A percentile compares a stretch with the other conserved stretches of the same genome.
Evolutionary conservation across 768 basidiomycete genomes (phyloP).

Genomic region (Ramaria sp.): DNA sequence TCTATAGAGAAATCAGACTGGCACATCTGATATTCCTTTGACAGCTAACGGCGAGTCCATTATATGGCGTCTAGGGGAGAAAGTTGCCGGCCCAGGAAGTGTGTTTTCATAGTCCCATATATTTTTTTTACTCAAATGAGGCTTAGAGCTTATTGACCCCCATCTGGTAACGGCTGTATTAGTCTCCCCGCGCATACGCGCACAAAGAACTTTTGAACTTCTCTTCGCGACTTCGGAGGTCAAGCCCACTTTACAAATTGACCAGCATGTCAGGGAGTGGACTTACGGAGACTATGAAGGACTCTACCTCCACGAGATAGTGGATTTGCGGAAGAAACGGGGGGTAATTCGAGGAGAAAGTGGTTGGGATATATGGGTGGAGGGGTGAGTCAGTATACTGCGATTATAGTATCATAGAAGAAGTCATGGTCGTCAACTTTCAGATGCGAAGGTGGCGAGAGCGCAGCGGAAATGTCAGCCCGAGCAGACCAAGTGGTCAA

Average conservation of each 20-base stretch:
- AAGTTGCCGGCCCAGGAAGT: slow-evolving; percentile 28
- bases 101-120: slow-evolving; percentile 7
- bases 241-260: slow-evolving; percentile 2
- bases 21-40: slow-evolving; percentile 31
- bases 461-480: slow-evolving; percentile 28
- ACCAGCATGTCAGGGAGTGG: slow-evolving; percentile 20
- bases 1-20: slow-evolving; percentile 23
- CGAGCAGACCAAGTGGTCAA: slow-evolving; percentile 26
- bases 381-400: slow-evolving; percentile 15
- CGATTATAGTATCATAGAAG: not conserved
- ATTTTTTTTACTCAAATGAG: not conserved
- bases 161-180: slow-evolving; percentile 23
- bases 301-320: slow-evolving; percentile 6
- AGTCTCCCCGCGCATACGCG: slow-evolving; percentile 30
- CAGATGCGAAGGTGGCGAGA: slow-evolving; percentile 32
- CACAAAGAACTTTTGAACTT: slow-evolving; percentile 30
- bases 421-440: not conserved
- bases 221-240: slow-evolving; percentile 16
- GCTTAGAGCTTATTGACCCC: slow-evolving; percentile 29
- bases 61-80: slow-evolving; percentile 24
- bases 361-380: slow-evolving; percentile 29
- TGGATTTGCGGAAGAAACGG: not conserved
- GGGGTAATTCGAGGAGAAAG: slow-evolving; percentile 23
- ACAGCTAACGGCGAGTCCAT: slow-evolving; percentile 29
- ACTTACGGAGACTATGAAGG: slow-evolving; percentile 31